Evolutionary conservation across 2,329 filamentous ascomycete species (phyloP).

Genomic region (Claviceps humidiphila): DNA sequence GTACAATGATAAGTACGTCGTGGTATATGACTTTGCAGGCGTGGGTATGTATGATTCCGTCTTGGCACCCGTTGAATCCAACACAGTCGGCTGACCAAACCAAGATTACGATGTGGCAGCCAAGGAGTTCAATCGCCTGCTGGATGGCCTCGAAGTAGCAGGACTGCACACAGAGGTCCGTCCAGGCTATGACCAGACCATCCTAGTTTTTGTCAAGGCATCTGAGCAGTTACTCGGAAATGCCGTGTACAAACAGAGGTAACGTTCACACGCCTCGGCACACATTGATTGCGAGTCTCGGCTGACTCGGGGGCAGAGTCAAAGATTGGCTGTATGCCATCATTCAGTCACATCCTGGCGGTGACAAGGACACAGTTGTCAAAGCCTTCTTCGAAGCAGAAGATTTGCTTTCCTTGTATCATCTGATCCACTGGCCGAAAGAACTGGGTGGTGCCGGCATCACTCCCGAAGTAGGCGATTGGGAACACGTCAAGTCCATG

Average conservation of each 20-base stretch:
- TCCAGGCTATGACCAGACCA: constrained; percentile 51
- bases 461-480: constrained; percentile 42
- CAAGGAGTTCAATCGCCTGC: constrained; percentile 29
- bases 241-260: constrained; percentile 56
- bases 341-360: constrained; percentile 46
- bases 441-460: constrained; percentile 49
- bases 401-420: constrained; percentile 56
- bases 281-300: not conserved
- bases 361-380: constrained; percentile 38
- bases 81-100: not conserved
- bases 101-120: constrained; percentile 21
- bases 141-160: constrained; percentile 45
- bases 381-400: constrained; percentile 46
- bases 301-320: constrained; percentile 32
- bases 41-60: constrained; percentile 15
- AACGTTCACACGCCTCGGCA: not conserved
- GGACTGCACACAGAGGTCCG: constrained; percentile 61
- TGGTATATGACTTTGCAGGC: constrained; percentile 24
- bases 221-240: constrained; percentile 49
- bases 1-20: constrained; percentile 20
- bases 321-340: constrained; percentile 66
- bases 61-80: no score
- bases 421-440: constrained; percentile 47
- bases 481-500: constrained; percentile 46
- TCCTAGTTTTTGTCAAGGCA: constrained; percentile 54